Evolutionary conservation across 371 early-diverging fungal species (phyloP).

Genomic region (Mucor sp.): DNA sequence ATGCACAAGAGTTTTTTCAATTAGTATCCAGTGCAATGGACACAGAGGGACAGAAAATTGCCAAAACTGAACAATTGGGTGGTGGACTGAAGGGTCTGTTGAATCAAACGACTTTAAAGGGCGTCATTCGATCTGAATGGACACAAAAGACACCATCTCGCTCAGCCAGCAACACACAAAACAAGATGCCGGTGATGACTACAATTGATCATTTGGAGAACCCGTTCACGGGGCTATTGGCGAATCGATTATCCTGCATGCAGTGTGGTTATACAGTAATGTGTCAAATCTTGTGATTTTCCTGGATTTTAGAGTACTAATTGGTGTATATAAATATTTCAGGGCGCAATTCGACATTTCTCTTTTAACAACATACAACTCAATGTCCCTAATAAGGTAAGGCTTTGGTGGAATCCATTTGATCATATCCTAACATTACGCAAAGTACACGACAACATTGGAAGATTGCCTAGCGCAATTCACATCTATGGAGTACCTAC

Average conservation of each 20-base stretch:
- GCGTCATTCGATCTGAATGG: neutral
- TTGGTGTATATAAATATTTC: neutral
- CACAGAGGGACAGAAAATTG: conserved; percentile 49
- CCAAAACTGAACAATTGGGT: conserved; percentile 11
- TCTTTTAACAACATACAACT: conserved; percentile 74
- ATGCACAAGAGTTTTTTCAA: conserved; percentile 93
- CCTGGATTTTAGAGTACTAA: neutral
- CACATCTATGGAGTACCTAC: conserved; percentile 67
- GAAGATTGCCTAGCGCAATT: conserved; percentile 67
- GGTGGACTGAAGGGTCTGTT: conserved; percentile 23
- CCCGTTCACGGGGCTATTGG: conserved; percentile 66
- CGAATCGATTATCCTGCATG: conserved; percentile 64
- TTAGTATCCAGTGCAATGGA: conserved; percentile 76
- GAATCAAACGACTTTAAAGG: neutral
- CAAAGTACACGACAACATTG: conserved; percentile 54
- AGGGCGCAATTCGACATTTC: conserved; percentile 76
- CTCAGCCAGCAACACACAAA: neutral
- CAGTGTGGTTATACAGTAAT: conserved; percentile 69
- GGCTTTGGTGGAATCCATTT: neutral
- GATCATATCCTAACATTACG: neutral
- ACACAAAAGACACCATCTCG: neutral
- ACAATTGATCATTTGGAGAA: conserved; percentile 25
- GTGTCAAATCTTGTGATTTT: neutral
- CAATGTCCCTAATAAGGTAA: conserved; percentile 60
- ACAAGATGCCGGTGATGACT: neutral